Evolutionary conservation across 345 rosid genomes (phyloP), one percentile per base, ranked within the genome.

Genomic region (Geranium rotundifolium): DNA sequence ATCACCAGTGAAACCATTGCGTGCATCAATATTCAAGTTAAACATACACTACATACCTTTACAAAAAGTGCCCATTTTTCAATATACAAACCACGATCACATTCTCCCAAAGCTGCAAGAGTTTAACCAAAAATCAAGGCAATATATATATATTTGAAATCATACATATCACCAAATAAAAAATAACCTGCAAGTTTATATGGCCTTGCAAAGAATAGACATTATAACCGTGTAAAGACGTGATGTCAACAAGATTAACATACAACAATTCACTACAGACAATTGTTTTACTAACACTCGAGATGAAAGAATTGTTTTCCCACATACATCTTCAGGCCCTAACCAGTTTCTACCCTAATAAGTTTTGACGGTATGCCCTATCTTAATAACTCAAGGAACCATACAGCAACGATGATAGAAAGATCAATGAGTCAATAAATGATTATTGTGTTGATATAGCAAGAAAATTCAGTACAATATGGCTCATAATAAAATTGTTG

Each of bases 61-160:
- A 88, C 70, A 63, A 93, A 93, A 7, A 95, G 84, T 64, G 90
- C 91, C 96, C 97, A 88, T 79, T 90, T 90, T 83, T 93, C 97
- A n/a, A 88, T 81, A 70, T 93, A 93, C 65, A 93, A 69, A 59
- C 88, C 96, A 63, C 81, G 85, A 67, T 58, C 69, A 54, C 76
- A 76, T 66, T 92, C 99, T 75, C 99, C 97, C 77, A 93, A 97
- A 70, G 76, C 97, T 93, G 84, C 50, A 39, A 62, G 27, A 61
- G 19, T 7, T 39, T 31, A 29, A 66, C 68, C 34, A 34, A 34
- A 8, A 55, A 58, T 19, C 29, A 17, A 54, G 14, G 41, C 54
- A 2, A 52, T 55, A 46, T 13, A 63, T 13, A 63, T n/a, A 16
- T 20, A 13, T 57, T 57, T 19, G 10, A 16, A 57, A 57, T 9